phyloP scores from a whole-genome alignment of 2,329 filamentous ascomycete species.

The Ophiostoma ulmi region DNA sequence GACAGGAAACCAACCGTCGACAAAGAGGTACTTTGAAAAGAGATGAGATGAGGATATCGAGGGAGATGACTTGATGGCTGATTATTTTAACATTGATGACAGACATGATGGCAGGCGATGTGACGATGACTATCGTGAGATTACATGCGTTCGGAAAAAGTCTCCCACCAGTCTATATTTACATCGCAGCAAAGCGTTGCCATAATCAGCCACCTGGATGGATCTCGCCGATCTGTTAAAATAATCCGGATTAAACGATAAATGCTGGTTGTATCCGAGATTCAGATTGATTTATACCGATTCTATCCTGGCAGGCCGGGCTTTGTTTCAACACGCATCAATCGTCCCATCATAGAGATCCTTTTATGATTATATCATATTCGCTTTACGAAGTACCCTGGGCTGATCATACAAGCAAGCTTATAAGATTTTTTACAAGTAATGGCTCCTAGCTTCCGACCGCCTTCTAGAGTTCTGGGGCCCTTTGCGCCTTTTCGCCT shows the following conservation, averaged over 20 bases:
- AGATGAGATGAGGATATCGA: neutral
- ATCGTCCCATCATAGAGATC: neutral
- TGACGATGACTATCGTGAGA: neutral
- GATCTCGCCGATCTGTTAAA: neutral
- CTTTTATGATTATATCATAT: neutral
- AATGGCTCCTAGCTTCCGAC: slow-evolving; percentile 2
- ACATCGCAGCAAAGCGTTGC: neutral
- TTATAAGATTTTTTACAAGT: neutral
- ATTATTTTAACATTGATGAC: neutral
- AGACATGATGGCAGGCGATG: too few relatives aligned
- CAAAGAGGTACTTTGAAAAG: neutral
- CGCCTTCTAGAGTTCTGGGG: neutral
- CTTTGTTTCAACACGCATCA: neutral
- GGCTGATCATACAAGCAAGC: neutral
- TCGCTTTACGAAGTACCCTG: neutral
- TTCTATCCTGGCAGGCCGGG: neutral
- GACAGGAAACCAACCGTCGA: neutral
- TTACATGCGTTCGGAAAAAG: neutral
- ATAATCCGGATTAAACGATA: too few relatives aligned
- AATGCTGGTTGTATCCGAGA: too few relatives aligned
- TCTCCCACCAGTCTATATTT: neutral
- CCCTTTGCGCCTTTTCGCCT: neutral
- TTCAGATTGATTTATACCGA: too few relatives aligned
- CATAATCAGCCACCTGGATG: neutral
- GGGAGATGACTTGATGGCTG: neutral